These are phyloP conservation scores for Emergomyces orientalis DNA, from an alignment of 2,329 filamentous ascomycete genomes.

Conservation along the genomic window DNA sequence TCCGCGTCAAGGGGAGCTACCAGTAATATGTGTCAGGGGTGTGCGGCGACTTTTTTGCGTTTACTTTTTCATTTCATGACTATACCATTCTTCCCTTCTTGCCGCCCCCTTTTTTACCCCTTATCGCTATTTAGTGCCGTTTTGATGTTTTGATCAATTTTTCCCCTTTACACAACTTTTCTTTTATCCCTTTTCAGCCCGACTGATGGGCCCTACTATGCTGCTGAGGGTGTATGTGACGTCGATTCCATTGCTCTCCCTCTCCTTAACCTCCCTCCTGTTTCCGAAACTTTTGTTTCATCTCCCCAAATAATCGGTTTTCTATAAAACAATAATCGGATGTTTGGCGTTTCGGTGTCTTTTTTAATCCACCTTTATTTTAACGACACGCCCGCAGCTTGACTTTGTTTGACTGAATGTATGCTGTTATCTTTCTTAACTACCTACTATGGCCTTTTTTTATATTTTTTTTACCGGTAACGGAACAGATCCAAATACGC, in stretches of 20 bases:
- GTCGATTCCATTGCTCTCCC: background rate
- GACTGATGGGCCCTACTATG: background rate
- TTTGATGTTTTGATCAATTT: background rate
- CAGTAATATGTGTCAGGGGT: background rate
- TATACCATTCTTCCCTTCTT: conserved; percentile 1
- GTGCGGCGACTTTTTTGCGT: background rate
- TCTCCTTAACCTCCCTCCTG: background rate
- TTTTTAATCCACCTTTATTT: background rate
- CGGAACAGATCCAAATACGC: too few species aligned
- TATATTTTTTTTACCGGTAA: too few species aligned
- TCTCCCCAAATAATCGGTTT: background rate
- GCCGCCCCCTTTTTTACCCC: too few species aligned
- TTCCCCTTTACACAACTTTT: background rate
- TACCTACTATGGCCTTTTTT: too few species aligned
- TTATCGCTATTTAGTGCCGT: background rate
- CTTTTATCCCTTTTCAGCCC: background rate
- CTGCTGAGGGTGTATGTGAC: background rate
- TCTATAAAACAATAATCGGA: background rate
- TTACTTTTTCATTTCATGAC: background rate
- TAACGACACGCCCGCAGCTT: background rate
- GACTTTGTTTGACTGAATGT: background rate
- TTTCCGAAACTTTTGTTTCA: background rate
- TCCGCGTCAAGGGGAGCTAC: background rate
- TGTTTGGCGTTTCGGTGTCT: conserved; percentile 1
- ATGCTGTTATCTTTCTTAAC: background rate